Conservation (phyloP, 495 filamentous ascomycete species). For the Cercophora newfieldiana region DNA sequence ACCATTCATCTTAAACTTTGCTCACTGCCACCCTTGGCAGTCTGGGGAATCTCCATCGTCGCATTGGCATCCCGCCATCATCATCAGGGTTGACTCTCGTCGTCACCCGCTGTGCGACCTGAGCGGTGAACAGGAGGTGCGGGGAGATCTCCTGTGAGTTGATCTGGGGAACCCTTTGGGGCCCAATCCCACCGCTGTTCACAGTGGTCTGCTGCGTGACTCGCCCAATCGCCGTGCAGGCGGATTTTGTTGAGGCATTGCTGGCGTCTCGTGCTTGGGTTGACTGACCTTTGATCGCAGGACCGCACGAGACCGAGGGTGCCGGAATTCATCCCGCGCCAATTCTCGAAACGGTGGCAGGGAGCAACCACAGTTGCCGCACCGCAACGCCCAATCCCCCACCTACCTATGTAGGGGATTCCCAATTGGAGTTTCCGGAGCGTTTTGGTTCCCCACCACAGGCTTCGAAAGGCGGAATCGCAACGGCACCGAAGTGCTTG, state of each 20-base stretch:
- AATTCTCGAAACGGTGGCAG: not conserved
- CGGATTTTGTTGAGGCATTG: not conserved
- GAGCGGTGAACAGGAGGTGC: not conserved
- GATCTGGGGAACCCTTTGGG: not conserved
- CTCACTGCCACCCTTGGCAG: slow-evolving; percentile 25
- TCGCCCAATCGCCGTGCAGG: not conserved
- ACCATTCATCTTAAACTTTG: not conserved
- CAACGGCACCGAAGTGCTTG: not conserved
- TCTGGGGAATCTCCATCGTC: not conserved
- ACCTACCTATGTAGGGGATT: not conserved
- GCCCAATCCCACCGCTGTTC: not conserved
- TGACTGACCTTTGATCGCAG: not conserved
- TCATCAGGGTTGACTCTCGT: not conserved
- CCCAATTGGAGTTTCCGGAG: not conserved
- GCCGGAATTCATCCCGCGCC: not conserved
- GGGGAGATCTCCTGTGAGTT: not conserved
- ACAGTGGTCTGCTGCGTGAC: not conserved
- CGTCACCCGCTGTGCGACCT: not conserved
- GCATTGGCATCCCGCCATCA: slow-evolving; percentile 8
- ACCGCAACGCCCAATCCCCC: not conserved
- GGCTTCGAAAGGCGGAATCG: not conserved
- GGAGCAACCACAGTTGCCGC: not conserved
- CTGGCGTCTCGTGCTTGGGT: not conserved
- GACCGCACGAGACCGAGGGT: not conserved
- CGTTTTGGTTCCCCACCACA: not conserved